Conservation (phyloP, 108 stramenopile species). For the Parmales sp. region DNA sequence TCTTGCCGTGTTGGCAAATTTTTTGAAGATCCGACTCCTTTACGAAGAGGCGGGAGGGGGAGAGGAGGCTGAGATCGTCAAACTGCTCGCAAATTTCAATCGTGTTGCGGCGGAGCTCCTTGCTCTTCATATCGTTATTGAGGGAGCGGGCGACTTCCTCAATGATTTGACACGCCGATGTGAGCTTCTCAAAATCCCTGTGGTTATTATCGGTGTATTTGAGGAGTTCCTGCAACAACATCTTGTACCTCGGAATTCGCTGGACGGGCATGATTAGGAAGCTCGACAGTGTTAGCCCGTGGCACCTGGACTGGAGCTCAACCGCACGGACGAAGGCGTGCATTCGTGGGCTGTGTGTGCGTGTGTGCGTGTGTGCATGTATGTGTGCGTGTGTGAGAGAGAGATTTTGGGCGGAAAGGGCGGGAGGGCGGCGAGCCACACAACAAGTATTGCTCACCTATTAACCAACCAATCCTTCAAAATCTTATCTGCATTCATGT, state of each 20-base stretch:
- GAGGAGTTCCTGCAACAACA: conserved; percentile 16
- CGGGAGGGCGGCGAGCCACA: too few relatives aligned
- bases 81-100: conserved; percentile 12
- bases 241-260: conserved; percentile 23
- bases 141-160: background rate
- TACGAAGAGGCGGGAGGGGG: conserved; percentile 19
- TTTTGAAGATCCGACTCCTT: conserved; percentile 17
- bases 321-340: conserved; percentile 13
- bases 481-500: conserved; percentile 12
- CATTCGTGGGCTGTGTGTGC: background rate
- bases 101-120: background rate
- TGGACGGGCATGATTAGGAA: conserved; percentile 28
- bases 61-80: conserved; percentile 14
- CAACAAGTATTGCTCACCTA: too few relatives aligned
- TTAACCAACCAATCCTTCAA: too few relatives aligned
- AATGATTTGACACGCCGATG: background rate
- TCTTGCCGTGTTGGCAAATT: conserved; percentile 20
- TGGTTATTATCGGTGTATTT: conserved; percentile 17
- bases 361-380: too few relatives aligned
- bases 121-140: conserved; percentile 9
- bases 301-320: conserved; percentile 19
- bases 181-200: background rate
- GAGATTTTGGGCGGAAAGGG: too few relatives aligned
- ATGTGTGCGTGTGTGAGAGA: too few relatives aligned
- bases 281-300: conserved; percentile 13